A percentile compares a stretch with the other conserved stretches of the same genome.
Evolutionary conservation across 306 rosid genomes (phyloP).

Genomic region (Glycyrrhiza uralensis): DNA sequence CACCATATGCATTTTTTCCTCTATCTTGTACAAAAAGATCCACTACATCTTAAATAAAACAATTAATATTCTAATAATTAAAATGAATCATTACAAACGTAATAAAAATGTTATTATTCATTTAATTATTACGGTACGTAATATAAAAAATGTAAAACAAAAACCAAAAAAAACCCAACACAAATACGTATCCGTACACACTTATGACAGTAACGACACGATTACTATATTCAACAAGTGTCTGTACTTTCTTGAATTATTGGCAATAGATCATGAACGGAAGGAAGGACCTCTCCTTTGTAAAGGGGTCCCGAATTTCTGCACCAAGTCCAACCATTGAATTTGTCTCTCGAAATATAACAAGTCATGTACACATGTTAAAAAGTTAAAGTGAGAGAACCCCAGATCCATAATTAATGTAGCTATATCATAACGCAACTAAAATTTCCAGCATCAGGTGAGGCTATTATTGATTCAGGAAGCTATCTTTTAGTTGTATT

Average conservation of each 20-base stretch:
- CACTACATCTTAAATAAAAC: too few species aligned
- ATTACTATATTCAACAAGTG: too few species aligned
- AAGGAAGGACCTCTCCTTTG: too few species aligned
- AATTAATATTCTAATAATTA: too few species aligned
- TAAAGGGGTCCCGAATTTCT: not conserved
- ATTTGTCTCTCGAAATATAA: not conserved
- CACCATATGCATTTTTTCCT: not conserved
- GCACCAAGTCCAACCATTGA: conserved; percentile 5
- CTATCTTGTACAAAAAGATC: not conserved
- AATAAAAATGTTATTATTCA: too few species aligned
- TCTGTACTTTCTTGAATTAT: too few species aligned
- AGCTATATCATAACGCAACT: not conserved
- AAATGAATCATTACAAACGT: too few species aligned
- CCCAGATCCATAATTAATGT: not conserved
- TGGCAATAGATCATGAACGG: not conserved
- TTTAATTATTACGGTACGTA: too few species aligned
- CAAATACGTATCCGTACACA: too few species aligned
- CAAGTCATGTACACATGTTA: not conserved
- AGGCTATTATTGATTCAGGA: not conserved
- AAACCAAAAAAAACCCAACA: too few species aligned
- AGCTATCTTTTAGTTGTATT: not conserved
- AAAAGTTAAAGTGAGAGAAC: not conserved
- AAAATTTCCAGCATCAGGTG: not conserved
- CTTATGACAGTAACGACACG: too few species aligned
- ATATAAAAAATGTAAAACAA: too few species aligned